Evolutionary conservation across 2,329 filamentous ascomycete species (phyloP), one percentile per base, ranked within the genome.

Genomic region (Curvularia hawaiiensis): DNA sequence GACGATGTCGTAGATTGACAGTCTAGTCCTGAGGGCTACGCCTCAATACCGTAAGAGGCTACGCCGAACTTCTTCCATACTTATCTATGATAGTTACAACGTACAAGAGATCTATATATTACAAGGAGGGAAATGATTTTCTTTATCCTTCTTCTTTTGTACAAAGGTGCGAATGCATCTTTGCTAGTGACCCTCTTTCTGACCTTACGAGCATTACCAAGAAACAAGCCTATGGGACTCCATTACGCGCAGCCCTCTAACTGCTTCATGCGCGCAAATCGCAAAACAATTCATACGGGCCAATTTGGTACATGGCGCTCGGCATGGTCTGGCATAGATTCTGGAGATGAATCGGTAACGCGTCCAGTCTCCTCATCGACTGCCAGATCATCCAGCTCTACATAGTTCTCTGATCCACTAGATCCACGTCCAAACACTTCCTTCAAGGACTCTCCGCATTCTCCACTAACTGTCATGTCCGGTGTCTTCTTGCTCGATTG

Each of bases 381-480:
- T 26, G 39, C 45, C n/a, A 54, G 44, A 54, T 54, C 45, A 46
- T 54, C 52, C 20, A 54, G 20, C 52, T 54, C 52, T 35, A 54
- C 28, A 28, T 54, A 41, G 31, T 43, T 40, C 44, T 49, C 14
- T 41, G 50, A 52, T 52, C 40, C 24, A 52, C 26, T 39, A n/a
- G 44, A 49, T 41, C 44, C 35, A 24, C 44, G 38, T 48, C 38
- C 52, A 30, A 54, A 49, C 14, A 49, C 52, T 26, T 47, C 52
- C 35, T 49, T 22, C 18, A 54, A 18, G 31, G 52, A 53, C 30
- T 53, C 50, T 31, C 41, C 43, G 9, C 43, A 43, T 49, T 40
- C 52, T 54, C 52, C 11, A 31, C 30, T 45, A 9, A 16, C 38
- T 8, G 38, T 26, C 33, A 47, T 54, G 3, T 54, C 44, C 30